Percentiles rank a stretch among this genome's conserved stretches.
Conservation (phyloP, 2,329 filamentous ascomycete species). For the Aspergillus flavus region DNA sequence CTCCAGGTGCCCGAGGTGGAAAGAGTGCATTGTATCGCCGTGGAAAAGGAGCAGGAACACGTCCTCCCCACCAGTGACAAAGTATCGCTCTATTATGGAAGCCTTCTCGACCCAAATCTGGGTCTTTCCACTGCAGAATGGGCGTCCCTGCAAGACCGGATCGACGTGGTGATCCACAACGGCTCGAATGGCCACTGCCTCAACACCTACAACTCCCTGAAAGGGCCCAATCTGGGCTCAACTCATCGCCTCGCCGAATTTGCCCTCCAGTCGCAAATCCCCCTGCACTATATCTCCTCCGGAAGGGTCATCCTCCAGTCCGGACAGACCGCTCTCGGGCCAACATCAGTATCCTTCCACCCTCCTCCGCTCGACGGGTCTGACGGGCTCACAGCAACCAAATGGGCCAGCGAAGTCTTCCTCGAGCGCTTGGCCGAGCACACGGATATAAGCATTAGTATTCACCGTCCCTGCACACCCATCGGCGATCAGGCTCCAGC, state of each 20-base stretch:
- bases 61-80: neutral
- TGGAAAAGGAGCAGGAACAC: conserved; percentile 1
- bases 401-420: conserved; percentile 6
- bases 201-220: conserved; percentile 6
- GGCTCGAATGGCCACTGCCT: conserved; percentile 7
- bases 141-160: neutral
- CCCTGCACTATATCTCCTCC: conserved; percentile 12
- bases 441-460: neutral
- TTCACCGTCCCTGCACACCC: conserved; percentile 4
- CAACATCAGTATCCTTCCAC: neutral
- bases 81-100: neutral
- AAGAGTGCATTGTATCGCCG: conserved; percentile 5
- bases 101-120: conserved; percentile 1
- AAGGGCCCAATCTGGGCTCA: neutral
- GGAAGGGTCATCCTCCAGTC: conserved; percentile 2
- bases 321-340: neutral
- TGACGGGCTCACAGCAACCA: neutral
- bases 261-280: neutral
- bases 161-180: conserved; percentile 9
- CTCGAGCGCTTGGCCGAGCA: conserved; percentile 4
- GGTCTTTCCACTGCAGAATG: conserved; percentile 2
- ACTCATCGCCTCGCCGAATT: conserved; percentile 6
- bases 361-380: neutral
- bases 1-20: neutral
- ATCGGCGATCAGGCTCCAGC: conserved; percentile 10